A percentile compares a stretch with the other conserved stretches of the same genome.
phyloP scores from a whole-genome alignment of 2,329 filamentous ascomycete species.

The Albifimbria verrucaria region DNA sequence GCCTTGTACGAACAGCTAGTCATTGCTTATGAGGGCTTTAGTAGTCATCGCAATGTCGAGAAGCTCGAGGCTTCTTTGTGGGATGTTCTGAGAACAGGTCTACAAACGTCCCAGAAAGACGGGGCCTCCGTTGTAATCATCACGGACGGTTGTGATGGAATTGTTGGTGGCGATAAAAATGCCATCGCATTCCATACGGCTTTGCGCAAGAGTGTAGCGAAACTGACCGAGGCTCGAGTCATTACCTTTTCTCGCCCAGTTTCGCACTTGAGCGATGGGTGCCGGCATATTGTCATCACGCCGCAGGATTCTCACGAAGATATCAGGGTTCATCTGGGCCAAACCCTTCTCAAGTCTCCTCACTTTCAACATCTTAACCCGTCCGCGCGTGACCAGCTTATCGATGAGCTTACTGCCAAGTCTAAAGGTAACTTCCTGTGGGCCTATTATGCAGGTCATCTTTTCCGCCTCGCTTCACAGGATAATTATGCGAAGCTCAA shows the following conservation, averaged over 20 bases:
- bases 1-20: conserved; percentile 28
- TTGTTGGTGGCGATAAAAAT: conserved; percentile 18
- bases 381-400: conserved; percentile 20
- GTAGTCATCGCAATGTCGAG: conserved; percentile 14
- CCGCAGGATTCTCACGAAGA: conserved; percentile 28
- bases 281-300: conserved; percentile 28
- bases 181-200: conserved; percentile 25
- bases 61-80: conserved; percentile 29
- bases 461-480: conserved; percentile 20
- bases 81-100: conserved; percentile 27
- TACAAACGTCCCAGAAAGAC: conserved; percentile 25
- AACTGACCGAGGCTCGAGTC: conserved; percentile 23
- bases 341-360: conserved; percentile 11
- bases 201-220: conserved; percentile 24
- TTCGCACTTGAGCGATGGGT: conserved; percentile 25
- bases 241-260: conserved; percentile 33
- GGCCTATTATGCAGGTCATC: conserved; percentile 28
- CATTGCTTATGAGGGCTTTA: conserved; percentile 20
- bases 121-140: conserved; percentile 28
- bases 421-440: conserved; percentile 34
- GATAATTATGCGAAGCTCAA: conserved; percentile 6
- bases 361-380: conserved; percentile 20
- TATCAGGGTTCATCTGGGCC: conserved; percentile 22
- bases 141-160: conserved; percentile 34
- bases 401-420: conserved; percentile 26